phyloP scores from a whole-genome alignment of 805 yeast genomes.

The Yueomyces sp. region DNA sequence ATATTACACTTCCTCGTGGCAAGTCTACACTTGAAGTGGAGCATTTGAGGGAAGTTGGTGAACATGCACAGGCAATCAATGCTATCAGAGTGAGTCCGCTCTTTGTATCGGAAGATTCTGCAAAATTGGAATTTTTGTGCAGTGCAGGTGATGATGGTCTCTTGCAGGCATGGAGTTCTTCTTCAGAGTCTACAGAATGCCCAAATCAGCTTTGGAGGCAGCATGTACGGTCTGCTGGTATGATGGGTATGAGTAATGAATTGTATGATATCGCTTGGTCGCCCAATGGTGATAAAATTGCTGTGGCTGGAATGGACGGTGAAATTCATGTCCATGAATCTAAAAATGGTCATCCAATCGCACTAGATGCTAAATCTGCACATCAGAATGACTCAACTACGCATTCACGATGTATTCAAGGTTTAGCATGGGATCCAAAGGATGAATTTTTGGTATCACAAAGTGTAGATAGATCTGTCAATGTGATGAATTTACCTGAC shows the following conservation, averaged over 20 bases:
- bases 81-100: constrained; percentile 54
- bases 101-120: background rate
- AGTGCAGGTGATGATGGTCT: constrained; percentile 62
- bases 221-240: constrained; percentile 31
- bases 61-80: constrained; percentile 92
- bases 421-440: constrained; percentile 90
- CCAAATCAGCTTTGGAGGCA: constrained; percentile 55
- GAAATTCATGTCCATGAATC: constrained; percentile 49
- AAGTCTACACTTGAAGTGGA: constrained; percentile 6
- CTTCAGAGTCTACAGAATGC: constrained; percentile 36
- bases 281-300: constrained; percentile 61
- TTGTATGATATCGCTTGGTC: constrained; percentile 91
- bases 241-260: constrained; percentile 54
- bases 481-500: constrained; percentile 27
- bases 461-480: constrained; percentile 76
- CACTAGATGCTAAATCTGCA: constrained; percentile 1
- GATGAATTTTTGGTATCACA: constrained; percentile 72
- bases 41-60: background rate
- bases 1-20: constrained; percentile 7
- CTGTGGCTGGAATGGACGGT: constrained; percentile 91
- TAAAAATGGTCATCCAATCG: constrained; percentile 1
- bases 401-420: constrained; percentile 74
- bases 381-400: background rate
- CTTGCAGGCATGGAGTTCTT: constrained; percentile 23
- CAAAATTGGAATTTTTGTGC: background rate